These are phyloP conservation scores for Amphicarpaea edgeworthii DNA, from an alignment of 306 rosid genomes.

Conservation along the genomic window DNA sequence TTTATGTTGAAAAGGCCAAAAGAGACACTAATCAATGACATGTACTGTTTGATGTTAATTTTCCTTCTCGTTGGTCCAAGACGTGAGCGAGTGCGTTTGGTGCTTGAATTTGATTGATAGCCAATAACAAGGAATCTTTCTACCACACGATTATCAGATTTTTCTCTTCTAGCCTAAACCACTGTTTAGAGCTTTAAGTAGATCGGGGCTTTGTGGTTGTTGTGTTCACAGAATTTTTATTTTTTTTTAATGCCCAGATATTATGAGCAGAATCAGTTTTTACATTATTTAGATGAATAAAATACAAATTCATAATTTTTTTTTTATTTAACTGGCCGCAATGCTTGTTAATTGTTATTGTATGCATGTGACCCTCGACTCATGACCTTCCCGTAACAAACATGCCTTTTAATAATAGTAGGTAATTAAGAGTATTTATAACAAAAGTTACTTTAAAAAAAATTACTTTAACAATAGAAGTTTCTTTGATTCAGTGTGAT, in stretches of 20 bases:
- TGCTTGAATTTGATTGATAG: conserved; percentile 16
- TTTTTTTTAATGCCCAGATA: neutral
- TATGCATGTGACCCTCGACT: too few relatives aligned
- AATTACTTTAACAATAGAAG: too few relatives aligned
- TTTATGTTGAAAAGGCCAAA: neutral
- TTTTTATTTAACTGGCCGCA: neutral
- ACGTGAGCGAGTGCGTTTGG: neutral
- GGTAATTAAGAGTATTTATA: too few relatives aligned
- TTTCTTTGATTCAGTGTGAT: too few relatives aligned
- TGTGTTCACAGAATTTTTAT: neutral
- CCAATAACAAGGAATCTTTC: neutral
- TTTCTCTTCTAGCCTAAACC: neutral
- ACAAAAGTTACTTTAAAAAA: too few relatives aligned
- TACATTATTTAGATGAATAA: neutral
- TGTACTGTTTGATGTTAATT: neutral
- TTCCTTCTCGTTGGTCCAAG: neutral
- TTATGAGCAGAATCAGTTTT: neutral
- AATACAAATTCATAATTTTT: neutral
- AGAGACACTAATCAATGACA: neutral
- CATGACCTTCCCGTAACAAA: too few relatives aligned
- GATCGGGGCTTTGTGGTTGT: neutral
- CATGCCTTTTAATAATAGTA: too few relatives aligned
- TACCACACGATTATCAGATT: neutral
- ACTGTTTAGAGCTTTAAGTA: neutral
- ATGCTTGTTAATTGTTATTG: neutral